Evolutionary conservation across 2,329 filamentous ascomycete genomes (phyloP), one percentile per base, ranked within the genome.

Genomic region (Trichoderma sp.): DNA sequence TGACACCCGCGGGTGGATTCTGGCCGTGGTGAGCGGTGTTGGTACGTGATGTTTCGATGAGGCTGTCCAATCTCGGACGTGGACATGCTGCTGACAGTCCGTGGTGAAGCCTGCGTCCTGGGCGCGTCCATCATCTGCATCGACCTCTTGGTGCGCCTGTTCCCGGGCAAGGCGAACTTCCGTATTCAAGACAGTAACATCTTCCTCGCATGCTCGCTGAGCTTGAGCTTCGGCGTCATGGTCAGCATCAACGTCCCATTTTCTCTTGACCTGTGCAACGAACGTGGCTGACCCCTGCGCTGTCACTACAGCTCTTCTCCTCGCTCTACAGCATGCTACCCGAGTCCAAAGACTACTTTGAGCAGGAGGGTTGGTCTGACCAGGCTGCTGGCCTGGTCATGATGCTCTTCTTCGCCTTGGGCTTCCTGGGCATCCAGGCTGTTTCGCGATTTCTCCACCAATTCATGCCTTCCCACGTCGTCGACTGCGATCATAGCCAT

Each of bases 221-320:
- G 93, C 77, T 79, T 99, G 69, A 97, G 93, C 75, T 97, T 97
- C 70, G 94, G 95, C 50, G 93, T 98, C 52, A 96, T 99, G 93
- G 93, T 97, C 77, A 69, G 86, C 7, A 1, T 21, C 26, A 21
- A 17, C 34, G 17, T 44, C 44, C 7, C 30, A 60, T 14, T 14
- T 3, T 39, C 34, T 14, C 10, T 10, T 39, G 24, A 19, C 26
- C 0, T 9, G 57, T 65, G n/a, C 55, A 26, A 15, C 30, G 50
- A 17, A 52, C 7, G 50, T 14, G 5, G 34, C 24, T 26, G 45
- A 5, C 17, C 21, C 63, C 63, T 44, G 19, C 15, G 10, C 56
- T 2, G 14, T 47, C 5, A 3, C 24, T 19, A 19, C 71, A 97
- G 93, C 85, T 97, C 47, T 97, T 97, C 77, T 97, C 93, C 43